Evolutionary conservation across 1,139 yeast genomes (phyloP).

Genomic region (Lodderomyces parapsilosis): DNA sequence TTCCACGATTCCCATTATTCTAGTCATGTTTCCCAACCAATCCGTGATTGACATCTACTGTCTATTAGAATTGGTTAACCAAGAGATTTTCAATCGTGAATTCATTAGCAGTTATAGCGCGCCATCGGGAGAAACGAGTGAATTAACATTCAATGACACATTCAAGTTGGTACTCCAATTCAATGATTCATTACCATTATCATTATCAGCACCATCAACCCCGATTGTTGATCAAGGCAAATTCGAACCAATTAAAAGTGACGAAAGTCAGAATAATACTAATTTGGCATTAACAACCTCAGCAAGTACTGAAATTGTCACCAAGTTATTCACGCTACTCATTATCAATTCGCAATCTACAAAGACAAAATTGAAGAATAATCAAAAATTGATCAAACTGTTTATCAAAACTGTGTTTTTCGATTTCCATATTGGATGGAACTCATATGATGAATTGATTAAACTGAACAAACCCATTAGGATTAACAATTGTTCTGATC

Average conservation of each 20-base stretch:
- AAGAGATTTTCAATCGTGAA: constrained; percentile 26
- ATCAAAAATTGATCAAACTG: constrained; percentile 32
- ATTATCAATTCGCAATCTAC: constrained; percentile 38
- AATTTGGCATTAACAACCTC: constrained; percentile 15
- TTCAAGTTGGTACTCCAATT: constrained; percentile 36
- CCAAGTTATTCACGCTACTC: constrained; percentile 34
- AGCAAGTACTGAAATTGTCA: constrained; percentile 27
- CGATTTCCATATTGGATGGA: constrained; percentile 48
- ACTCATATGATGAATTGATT: constrained; percentile 33
- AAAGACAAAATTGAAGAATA: constrained; percentile 32
- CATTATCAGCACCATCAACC: constrained; percentile 47
- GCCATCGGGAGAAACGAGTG: constrained; percentile 1
- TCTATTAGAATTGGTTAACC: constrained; percentile 34
- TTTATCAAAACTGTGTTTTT: constrained; percentile 35
- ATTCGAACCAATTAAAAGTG: not conserved
- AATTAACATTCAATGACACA: constrained; percentile 11
- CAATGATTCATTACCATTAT: constrained; percentile 43
- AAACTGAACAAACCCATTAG: constrained; percentile 36
- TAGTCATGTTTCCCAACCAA: constrained; percentile 29
- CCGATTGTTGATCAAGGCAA: constrained; percentile 25
- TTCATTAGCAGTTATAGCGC: not conserved
- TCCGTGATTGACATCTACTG: constrained; percentile 27
- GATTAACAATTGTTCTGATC: constrained; percentile 37
- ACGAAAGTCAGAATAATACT: not conserved
- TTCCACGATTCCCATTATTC: constrained; percentile 39